phyloP scores from a whole-genome alignment of 495 filamentous ascomycete species.

The Trichoderma reesei region DNA sequence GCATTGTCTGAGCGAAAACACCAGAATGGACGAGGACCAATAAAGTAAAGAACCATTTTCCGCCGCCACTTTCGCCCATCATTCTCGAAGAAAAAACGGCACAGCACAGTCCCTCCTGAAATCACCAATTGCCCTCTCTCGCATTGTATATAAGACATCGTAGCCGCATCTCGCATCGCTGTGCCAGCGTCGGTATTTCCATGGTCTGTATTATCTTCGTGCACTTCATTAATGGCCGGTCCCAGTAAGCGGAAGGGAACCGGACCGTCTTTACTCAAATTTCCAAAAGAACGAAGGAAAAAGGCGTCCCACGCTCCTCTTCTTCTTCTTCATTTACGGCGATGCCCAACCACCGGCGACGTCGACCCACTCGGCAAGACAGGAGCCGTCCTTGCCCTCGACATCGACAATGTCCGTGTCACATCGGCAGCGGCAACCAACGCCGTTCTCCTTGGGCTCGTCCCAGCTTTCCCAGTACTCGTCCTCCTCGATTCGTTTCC shows the following conservation, averaged over 20 bases:
- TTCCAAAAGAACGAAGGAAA: background rate
- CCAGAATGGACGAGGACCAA: background rate
- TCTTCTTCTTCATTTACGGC: background rate
- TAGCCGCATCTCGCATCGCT: background rate
- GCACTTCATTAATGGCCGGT: conserved; percentile 4
- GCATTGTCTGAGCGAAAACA: background rate
- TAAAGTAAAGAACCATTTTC: background rate
- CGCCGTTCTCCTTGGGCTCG: conserved; percentile 84
- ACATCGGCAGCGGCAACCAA: conserved; percentile 92
- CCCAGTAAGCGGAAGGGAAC: background rate
- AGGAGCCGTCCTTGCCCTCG: conserved; percentile 92
- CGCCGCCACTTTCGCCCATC: background rate
- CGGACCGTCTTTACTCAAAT: conserved; percentile 4
- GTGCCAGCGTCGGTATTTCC: background rate
- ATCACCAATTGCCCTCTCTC: background rate
- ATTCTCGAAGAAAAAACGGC: background rate
- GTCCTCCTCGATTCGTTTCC: conserved; percentile 85
- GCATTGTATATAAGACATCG: background rate
- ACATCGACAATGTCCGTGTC: conserved; percentile 98
- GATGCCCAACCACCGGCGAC: conserved; percentile 87
- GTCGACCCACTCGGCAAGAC: conserved; percentile 92
- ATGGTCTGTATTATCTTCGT: background rate
- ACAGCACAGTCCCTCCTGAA: background rate
- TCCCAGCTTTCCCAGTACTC: conserved; percentile 92
- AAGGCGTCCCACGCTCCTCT: background rate